Percentiles rank a stretch among this genome's conserved stretches.
These are phyloP conservation scores for Sarocladium brachiariae DNA, from an alignment of 2,329 filamentous ascomycete species.

Conservation along the genomic window DNA sequence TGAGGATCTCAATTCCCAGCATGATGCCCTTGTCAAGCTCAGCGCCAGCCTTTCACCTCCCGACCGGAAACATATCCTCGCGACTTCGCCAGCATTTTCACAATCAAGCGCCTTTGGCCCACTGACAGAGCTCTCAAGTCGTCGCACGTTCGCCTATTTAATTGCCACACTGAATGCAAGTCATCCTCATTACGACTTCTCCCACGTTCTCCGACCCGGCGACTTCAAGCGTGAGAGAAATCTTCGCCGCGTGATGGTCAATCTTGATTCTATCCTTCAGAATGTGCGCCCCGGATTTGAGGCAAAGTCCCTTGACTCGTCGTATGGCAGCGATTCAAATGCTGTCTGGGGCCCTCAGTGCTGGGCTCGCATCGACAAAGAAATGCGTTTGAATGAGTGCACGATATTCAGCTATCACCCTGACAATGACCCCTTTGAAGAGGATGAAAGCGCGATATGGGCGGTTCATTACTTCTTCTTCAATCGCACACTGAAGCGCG, in stretches of 20 bases:
- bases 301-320: conserved; percentile 34
- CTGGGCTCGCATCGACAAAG: conserved; percentile 88
- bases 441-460: conserved; percentile 91
- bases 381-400: conserved; percentile 88
- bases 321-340: conserved; percentile 38
- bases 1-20: conserved; percentile 81
- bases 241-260: conserved; percentile 75
- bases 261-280: conserved; percentile 78
- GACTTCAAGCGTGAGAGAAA: conserved; percentile 86
- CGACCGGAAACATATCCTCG: conserved; percentile 62
- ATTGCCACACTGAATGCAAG: conserved; percentile 96
- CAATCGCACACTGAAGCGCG: conserved; percentile 84
- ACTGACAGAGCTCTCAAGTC: conserved; percentile 78
- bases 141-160: conserved; percentile 88
- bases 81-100: conserved; percentile 62
- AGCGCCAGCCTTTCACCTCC: conserved; percentile 84
- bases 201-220: conserved; percentile 76
- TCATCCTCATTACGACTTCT: conserved; percentile 90
- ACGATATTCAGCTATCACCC: conserved; percentile 85
- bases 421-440: conserved; percentile 82
- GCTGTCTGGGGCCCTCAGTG: conserved; percentile 80
- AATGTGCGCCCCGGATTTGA: conserved; percentile 67
- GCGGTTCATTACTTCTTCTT: conserved; percentile 97
- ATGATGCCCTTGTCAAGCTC: conserved; percentile 79
- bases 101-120: conserved; percentile 88